phyloP scores from a whole-genome alignment of 2,329 filamentous ascomycete species.

The Alternaria rosae region DNA sequence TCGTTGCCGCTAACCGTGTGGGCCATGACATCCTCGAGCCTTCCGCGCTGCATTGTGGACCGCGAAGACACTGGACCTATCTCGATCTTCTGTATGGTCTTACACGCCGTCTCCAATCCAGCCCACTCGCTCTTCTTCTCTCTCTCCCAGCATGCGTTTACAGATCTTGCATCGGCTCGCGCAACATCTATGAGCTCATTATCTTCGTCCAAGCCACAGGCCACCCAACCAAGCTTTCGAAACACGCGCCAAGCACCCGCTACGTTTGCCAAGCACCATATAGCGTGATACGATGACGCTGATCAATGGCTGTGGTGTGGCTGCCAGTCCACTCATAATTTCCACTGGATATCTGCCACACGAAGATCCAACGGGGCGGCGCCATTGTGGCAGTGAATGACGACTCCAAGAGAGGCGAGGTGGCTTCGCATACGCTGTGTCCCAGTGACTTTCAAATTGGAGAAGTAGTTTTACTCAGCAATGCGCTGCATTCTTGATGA shows the following conservation, averaged over 20 bases:
- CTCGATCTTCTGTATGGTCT: not conserved
- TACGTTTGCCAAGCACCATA: not conserved
- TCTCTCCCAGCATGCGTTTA: not conserved
- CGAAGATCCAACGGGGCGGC: conserved; percentile 1
- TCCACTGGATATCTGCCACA: conserved; percentile 2
- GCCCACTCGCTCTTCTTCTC: not conserved
- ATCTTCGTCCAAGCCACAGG: not conserved
- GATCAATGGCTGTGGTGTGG: conserved; percentile 14
- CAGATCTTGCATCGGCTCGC: not conserved
- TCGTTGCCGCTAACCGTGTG: conserved; percentile 24
- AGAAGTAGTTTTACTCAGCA: not conserved
- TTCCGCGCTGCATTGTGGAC: conserved; percentile 6
- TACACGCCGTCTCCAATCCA: not conserved
- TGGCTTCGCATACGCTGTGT: not conserved
- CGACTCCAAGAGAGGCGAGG: conserved; percentile 1
- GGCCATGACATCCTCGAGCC: conserved; percentile 6
- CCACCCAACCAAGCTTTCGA: conserved; percentile 4
- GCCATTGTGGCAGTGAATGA: conserved; percentile 9
- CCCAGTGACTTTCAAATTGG: not conserved
- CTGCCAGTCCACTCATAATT: conserved; percentile 16
- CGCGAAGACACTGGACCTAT: not conserved
- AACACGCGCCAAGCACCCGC: conserved; percentile 5
- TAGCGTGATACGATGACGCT: conserved; percentile 7
- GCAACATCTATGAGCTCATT: conserved; percentile 12
- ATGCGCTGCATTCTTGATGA: too few relatives aligned